phyloP scores from a whole-genome alignment of 345 rosid genomes.

The Aquilaria yunnanensis region DNA sequence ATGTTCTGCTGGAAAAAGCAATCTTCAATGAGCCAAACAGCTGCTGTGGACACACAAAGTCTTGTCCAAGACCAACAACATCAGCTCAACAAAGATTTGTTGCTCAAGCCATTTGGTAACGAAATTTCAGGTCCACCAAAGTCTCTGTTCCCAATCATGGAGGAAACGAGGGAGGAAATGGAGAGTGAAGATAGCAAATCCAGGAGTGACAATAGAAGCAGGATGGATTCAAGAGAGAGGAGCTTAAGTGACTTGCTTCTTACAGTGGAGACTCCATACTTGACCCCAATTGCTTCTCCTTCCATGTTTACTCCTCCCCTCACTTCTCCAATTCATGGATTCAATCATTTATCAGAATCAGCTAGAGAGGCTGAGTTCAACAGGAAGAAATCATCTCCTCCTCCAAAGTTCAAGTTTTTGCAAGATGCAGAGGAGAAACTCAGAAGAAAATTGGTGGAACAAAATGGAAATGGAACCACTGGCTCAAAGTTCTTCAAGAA shows the following conservation, averaged over 20 bases:
- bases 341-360: conserved; percentile 51
- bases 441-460: conserved; percentile 37
- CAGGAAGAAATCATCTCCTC: conserved; percentile 67
- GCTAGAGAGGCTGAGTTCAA: conserved; percentile 71
- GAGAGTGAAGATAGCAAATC: conserved; percentile 76
- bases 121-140: conserved; percentile 55
- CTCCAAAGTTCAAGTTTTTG: conserved; percentile 87
- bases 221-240: conserved; percentile 36
- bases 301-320: conserved; percentile 85
- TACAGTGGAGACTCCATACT: conserved; percentile 73
- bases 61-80: conserved; percentile 25
- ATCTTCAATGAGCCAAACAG: conserved; percentile 27
- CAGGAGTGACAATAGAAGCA: conserved; percentile 31
- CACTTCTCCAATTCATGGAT: conserved; percentile 43
- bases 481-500: conserved; percentile 26
- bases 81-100: conserved; percentile 33
- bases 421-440: conserved; percentile 96
- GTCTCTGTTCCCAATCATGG: conserved; percentile 76
- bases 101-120: conserved; percentile 35
- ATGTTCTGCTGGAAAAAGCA: conserved; percentile 69
- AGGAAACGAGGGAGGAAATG: conserved; percentile 87
- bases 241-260: conserved; percentile 72
- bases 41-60: conserved; percentile 21
- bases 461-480: conserved; percentile 12
- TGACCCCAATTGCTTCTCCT: conserved; percentile 91